Base-by-base conservation (phyloP, 1,139 yeast genomes). In the Suhomyces wounanorum region DNA sequence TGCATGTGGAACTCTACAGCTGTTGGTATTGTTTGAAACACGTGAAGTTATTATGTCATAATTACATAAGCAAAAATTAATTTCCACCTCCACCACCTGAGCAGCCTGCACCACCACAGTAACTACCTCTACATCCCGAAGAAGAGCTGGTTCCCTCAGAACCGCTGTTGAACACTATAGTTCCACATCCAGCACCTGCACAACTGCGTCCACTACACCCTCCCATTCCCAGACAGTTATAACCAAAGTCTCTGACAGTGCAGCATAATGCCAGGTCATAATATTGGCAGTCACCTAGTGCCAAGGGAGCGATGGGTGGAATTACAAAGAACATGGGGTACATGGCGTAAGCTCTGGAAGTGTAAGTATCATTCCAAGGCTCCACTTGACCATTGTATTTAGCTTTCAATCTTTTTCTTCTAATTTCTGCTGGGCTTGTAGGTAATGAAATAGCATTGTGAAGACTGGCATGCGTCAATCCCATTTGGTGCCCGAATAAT, bases 381-480 rank as follows among this genome's bases (percentile, higher is more conserved):
- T 49, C 39, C 2, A n/a, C 16, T n/a, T 48, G 35, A 8, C 48
- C 53, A 9, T 47, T 45, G 40, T 50, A 55, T 45, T 54, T 56
- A 26, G 21, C 47, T 14, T 16, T 21, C 31, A 9, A 28, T 30
- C 13, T 54, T 40, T 17, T 40, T 44, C n/a, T n/a, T 21, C 16
- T 45, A 35, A 25, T 10, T 14, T 21, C 9, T 2, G 59, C 59
- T 13, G 36, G 16, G 6, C 25, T 47, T 8, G 52, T 47, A 13
- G 59, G 59, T 33, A 58, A 44, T 8, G 46, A 43, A 5, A 62
- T 52, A 3, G 63, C 58, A 48, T 55, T 61, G 47, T 61, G 64
- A n/a, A 57, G 47, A 44, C 63, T 61, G 30, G 59, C 51, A 50
- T 61, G 65, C 11, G 63, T 58, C 17, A 59, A 40, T 1, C 61